Evolutionary conservation across 768 basidiomycete genomes (phyloP).

Genomic region (Porpolomopsis calyptriformis): DNA sequence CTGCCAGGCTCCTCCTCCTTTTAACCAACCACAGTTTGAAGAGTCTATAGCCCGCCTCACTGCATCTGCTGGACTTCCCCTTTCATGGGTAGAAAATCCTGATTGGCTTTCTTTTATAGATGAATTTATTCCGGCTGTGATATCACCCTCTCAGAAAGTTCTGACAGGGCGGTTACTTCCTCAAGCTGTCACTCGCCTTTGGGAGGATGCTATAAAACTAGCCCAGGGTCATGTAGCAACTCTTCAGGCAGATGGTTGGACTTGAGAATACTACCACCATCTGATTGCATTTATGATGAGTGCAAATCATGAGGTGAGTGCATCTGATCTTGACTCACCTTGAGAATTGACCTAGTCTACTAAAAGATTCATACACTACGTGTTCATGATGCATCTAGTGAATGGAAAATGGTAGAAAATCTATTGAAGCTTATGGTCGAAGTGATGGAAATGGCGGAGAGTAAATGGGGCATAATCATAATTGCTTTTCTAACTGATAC

Average conservation of each 20-base stretch:
- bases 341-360: too few relatives aligned
- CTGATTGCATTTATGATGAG: conserved; percentile 25
- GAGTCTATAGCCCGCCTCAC: conserved; percentile 16
- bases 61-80: conserved; percentile 23
- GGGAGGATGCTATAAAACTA: not conserved
- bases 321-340: not conserved
- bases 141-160: conserved; percentile 15
- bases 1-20: too few relatives aligned
- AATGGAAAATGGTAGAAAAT: conserved; percentile 17
- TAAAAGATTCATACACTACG: conserved; percentile 15
- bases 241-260: conserved; percentile 19
- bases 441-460: conserved; percentile 9
- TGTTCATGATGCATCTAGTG: conserved; percentile 16
- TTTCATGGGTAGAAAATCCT: conserved; percentile 29
- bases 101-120: conserved; percentile 22
- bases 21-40: too few relatives aligned
- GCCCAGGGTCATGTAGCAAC: conserved; percentile 9
- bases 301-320: conserved; percentile 9
- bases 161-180: conserved; percentile 19
- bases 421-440: too few relatives aligned
- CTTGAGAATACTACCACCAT: conserved; percentile 17
- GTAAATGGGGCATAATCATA: conserved; percentile 12
- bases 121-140: conserved; percentile 22
- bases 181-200: conserved; percentile 1
- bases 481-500: conserved; percentile 19